phyloP scores from a whole-genome alignment of 2,329 filamentous ascomycete species.

The Aspergillus phoenicis region DNA sequence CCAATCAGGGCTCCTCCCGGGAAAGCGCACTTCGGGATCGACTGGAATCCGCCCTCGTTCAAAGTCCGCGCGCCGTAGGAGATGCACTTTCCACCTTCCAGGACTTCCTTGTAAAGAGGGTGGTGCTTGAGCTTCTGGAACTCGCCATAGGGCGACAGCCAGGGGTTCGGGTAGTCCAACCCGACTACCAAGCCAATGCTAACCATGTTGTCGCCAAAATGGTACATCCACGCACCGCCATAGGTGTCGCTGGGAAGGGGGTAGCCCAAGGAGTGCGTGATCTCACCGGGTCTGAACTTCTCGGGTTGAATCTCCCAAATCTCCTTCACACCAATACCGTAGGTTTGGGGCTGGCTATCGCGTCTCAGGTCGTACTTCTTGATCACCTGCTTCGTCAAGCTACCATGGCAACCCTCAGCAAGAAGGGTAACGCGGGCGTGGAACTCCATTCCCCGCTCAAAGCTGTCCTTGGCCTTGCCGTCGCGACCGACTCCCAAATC shows the following conservation, averaged over 20 bases:
- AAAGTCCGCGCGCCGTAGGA: constrained; percentile 92
- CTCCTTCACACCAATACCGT: constrained; percentile 92
- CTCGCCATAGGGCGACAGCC: constrained; percentile 91
- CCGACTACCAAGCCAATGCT: constrained; percentile 89
- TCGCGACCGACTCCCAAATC: constrained; percentile 82
- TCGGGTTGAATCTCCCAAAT: constrained; percentile 95
- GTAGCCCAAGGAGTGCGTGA: constrained; percentile 91
- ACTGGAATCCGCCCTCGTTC: constrained; percentile 95
- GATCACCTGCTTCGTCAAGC: constrained; percentile 89
- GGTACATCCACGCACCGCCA: constrained; percentile 98
- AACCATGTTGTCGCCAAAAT: constrained; percentile 97
- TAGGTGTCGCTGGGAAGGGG: constrained; percentile 87
- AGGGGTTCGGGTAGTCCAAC: constrained; percentile 94
- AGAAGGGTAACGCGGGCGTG: constrained; percentile 89
- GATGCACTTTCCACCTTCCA: constrained; percentile 97
- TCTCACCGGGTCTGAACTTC: constrained; percentile 84
- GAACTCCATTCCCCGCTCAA: constrained; percentile 98
- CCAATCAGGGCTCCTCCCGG: constrained; percentile 94
- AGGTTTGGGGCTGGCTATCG: constrained; percentile 92
- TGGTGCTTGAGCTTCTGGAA: constrained; percentile 99
- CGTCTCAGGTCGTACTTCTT: constrained; percentile 89
- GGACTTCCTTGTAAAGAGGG: constrained; percentile 78
- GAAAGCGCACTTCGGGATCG: constrained; percentile 95
- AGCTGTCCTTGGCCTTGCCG: constrained; percentile 83
- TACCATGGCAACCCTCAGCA: constrained; percentile 93